A percentile compares a stretch with the other conserved stretches of the same genome.
Evolutionary conservation across 208 protist species (phyloP).

Genomic region (Crithidia acanthocephali): DNA sequence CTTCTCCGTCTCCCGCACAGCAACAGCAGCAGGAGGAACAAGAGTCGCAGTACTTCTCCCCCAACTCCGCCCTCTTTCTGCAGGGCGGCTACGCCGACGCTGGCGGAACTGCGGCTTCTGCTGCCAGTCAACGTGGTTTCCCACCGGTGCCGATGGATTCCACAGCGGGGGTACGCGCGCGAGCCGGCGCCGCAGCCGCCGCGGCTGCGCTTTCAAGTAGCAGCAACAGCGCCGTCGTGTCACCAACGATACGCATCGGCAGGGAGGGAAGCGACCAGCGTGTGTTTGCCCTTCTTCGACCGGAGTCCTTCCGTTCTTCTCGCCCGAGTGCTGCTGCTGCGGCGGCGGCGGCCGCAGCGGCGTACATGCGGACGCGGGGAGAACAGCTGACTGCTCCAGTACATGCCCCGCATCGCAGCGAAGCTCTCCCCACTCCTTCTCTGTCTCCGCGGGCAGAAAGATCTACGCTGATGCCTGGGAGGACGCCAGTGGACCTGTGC

Average conservation of each 20-base stretch:
- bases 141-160: neutral
- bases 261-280: neutral
- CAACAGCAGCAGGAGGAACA: neutral
- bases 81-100: neutral
- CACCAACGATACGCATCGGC: neutral
- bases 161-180: neutral
- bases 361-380: neutral
- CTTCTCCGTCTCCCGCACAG: neutral
- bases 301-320: conserved; percentile 10
- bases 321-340: neutral
- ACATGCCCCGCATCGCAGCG: neutral
- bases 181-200: neutral
- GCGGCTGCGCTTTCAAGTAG: neutral
- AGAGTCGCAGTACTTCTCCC: conserved; percentile 5
- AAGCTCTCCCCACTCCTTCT: neutral
- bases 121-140: neutral
- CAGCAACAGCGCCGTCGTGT: neutral
- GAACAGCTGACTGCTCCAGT: neutral
- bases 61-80: neutral
- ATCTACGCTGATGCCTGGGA: too few relatives aligned
- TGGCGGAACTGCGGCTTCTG: neutral
- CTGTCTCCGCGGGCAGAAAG: neutral
- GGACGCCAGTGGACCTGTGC: too few relatives aligned
- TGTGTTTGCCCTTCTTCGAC: conserved; percentile 1
- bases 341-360: conserved; percentile 6